phyloP scores from a whole-genome alignment of 2,329 filamentous ascomycete species.

The Colletotrichum chrysophilum region DNA sequence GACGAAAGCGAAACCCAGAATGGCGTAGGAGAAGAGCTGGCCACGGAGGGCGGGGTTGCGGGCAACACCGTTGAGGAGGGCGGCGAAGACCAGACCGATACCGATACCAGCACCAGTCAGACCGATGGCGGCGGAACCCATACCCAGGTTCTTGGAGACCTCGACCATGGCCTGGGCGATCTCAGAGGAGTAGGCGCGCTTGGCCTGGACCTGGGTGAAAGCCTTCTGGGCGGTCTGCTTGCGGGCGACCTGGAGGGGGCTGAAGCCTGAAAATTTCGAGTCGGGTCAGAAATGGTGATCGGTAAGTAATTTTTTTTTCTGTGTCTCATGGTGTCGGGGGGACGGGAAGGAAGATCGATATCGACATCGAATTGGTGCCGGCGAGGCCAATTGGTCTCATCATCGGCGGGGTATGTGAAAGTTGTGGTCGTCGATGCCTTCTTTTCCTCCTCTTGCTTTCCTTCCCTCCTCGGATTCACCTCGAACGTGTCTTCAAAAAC shows the following conservation, averaged over 20 bases:
- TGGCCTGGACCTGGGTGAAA: constrained; percentile 62
- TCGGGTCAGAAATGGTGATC: constrained; percentile 32
- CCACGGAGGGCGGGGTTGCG: constrained; percentile 94
- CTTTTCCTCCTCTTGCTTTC: constrained; percentile 12
- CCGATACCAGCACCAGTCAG: constrained; percentile 92
- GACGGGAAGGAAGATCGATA: not conserved
- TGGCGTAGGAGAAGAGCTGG: constrained; percentile 95
- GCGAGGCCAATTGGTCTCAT: constrained; percentile 35
- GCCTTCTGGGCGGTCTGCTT: constrained; percentile 71
- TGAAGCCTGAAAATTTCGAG: constrained; percentile 51
- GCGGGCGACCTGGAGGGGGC: constrained; percentile 75
- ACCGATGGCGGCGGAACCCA: constrained; percentile 89
- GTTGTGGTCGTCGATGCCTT: not conserved
- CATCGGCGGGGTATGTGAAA: constrained; percentile 13
- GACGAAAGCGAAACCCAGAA: constrained; percentile 95
- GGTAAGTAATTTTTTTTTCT: not conserved
- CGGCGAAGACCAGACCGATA: constrained; percentile 94
- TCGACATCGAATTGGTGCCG: constrained; percentile 2
- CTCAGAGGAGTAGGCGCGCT: constrained; percentile 85
- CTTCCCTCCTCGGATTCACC: not conserved
- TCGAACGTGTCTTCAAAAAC: constrained; percentile 32
- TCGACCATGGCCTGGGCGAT: constrained; percentile 88
- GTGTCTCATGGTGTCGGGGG: not conserved
- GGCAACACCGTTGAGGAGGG: constrained; percentile 87
- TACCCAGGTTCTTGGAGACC: constrained; percentile 90